Percentiles rank a stretch among this genome's conserved stretches.
Evolutionary conservation across 2,329 filamentous ascomycete genomes (phyloP).

Genomic region (Grosmannia penicillata): DNA sequence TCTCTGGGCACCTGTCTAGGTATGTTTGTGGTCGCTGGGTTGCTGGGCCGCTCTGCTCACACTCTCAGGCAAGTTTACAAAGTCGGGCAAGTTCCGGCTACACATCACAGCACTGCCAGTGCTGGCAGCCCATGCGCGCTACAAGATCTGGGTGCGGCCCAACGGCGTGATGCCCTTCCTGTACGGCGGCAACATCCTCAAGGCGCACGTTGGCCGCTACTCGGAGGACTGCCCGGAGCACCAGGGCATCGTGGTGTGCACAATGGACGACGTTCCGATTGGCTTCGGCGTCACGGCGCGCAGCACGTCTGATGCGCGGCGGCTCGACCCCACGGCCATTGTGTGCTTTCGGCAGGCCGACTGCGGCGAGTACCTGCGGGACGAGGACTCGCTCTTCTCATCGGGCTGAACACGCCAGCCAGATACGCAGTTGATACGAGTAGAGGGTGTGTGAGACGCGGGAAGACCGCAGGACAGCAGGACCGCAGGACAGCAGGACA

Average conservation of each 20-base stretch:
- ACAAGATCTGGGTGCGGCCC: slow-evolving; percentile 93
- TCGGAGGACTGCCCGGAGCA: slow-evolving; percentile 89
- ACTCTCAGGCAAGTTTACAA: slow-evolving; percentile 71
- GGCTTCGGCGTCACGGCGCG: slow-evolving; percentile 89
- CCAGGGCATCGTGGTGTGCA: slow-evolving; percentile 77
- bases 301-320: slow-evolving; percentile 67
- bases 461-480: no score
- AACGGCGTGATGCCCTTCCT: slow-evolving; percentile 97
- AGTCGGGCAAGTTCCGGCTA: slow-evolving; percentile 87
- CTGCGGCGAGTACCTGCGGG: slow-evolving; percentile 85
- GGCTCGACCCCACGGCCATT: slow-evolving; percentile 80
- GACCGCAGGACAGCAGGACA: no score
- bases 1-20: slow-evolving; percentile 78
- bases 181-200: slow-evolving; percentile 80
- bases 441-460: no score
- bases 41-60: background rate
- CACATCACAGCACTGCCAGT: slow-evolving; percentile 82
- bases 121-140: slow-evolving; percentile 78
- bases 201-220: slow-evolving; percentile 59
- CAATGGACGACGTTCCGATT: slow-evolving; percentile 85
- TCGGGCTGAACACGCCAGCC: slow-evolving; percentile 2
- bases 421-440: background rate
- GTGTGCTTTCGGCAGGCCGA: slow-evolving; percentile 86
- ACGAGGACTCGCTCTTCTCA: slow-evolving; percentile 54
- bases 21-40: slow-evolving; percentile 14